Evolutionary conservation across 768 basidiomycete species (phyloP).

Genomic region (Trametes gibbosa): DNA sequence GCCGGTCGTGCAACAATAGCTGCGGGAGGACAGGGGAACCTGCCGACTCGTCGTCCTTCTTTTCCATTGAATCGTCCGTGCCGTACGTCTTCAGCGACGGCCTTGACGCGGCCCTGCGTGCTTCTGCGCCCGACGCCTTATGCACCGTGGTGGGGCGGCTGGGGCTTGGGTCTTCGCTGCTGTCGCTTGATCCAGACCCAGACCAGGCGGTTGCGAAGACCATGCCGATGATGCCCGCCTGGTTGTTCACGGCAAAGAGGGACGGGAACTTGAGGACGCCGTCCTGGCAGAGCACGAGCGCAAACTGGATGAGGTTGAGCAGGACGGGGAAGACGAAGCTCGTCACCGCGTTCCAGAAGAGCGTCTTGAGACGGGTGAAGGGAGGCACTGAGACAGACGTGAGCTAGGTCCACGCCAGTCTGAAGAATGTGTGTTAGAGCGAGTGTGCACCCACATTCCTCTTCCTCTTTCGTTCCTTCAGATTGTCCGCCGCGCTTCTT

Average conservation of each 20-base stretch:
- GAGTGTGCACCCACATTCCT: neutral
- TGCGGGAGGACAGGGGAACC: neutral
- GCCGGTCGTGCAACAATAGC: neutral
- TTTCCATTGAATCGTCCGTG: neutral
- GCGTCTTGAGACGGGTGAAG: constrained; percentile 25
- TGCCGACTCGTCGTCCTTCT: neutral
- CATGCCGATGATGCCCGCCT: constrained; percentile 11
- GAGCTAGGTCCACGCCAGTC: neutral
- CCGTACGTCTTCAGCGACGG: neutral
- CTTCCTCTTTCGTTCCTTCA: neutral
- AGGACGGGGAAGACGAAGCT: constrained; percentile 42
- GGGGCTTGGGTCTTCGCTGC: neutral
- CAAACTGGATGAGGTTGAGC: constrained; percentile 34
- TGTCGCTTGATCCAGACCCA: neutral
- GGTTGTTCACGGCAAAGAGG: constrained; percentile 5
- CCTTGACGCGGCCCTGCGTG: too few relatives aligned
- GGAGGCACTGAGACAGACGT: neutral
- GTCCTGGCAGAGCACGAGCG: constrained; percentile 6
- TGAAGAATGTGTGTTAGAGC: neutral
- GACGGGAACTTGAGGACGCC: neutral
- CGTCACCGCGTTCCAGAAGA: constrained; percentile 36
- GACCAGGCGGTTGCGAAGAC: constrained; percentile 11
- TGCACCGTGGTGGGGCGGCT: neutral
- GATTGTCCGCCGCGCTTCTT: neutral
- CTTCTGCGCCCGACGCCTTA: neutral